phyloP scores from a whole-genome alignment of 2,329 filamentous ascomycete species.

The Harringtonia aguacate region DNA sequence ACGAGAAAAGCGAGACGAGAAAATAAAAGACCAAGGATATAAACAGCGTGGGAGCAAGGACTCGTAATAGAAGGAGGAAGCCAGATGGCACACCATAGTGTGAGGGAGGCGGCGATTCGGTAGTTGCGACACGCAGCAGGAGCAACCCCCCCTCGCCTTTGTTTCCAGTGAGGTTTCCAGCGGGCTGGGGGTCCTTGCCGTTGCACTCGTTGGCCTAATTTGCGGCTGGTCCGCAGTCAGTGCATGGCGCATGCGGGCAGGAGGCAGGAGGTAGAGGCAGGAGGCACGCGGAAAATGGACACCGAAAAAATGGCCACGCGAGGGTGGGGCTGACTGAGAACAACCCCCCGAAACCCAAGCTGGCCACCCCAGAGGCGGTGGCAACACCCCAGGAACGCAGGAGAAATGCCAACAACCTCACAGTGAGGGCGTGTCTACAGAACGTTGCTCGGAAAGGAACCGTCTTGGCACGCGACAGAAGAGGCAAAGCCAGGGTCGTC shows the following conservation, averaged over 20 bases:
- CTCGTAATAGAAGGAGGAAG: not conserved
- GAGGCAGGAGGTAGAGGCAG: no score
- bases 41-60: slow-evolving; percentile 1
- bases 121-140: slow-evolving; percentile 8
- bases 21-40: slow-evolving; percentile 5
- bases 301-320: slow-evolving; percentile 8
- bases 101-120: slow-evolving; percentile 2
- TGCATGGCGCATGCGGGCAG: no score
- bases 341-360: slow-evolving; percentile 6
- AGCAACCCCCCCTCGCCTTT: slow-evolving; percentile 4
- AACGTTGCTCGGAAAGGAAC: no score
- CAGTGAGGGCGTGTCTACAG: no score
- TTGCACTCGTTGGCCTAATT: not conserved
- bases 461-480: no score
- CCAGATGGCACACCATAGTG: not conserved
- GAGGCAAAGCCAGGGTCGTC: no score
- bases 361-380: not conserved
- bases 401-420: not conserved
- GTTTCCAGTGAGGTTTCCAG: slow-evolving; percentile 7
- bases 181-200: not conserved
- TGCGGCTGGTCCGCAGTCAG: no score
- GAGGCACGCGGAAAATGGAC: slow-evolving; percentile 1
- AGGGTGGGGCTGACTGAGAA: slow-evolving; percentile 11
- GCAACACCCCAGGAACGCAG: not conserved
- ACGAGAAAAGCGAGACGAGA: not conserved